Evolutionary conservation across 345 rosid species (phyloP).

Genomic region (Carallia pectinifolia): DNA sequence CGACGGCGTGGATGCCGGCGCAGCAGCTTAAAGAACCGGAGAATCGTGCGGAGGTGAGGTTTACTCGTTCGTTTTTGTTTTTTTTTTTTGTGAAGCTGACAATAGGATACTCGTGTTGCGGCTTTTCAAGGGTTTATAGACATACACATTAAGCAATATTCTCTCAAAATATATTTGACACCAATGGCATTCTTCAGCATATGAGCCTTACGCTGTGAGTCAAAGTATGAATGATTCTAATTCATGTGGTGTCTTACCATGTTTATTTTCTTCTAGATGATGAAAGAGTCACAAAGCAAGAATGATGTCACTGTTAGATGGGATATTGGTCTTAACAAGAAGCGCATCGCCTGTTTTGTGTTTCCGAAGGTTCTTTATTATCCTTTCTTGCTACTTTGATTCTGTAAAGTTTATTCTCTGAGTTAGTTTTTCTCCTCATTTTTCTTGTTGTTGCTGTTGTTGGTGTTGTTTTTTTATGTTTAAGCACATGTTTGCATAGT

Average conservation of each 20-base stretch:
- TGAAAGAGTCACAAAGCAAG: constrained; percentile 99
- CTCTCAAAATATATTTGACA: neutral
- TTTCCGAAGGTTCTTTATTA: constrained; percentile 76
- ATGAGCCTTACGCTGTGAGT: too few species aligned
- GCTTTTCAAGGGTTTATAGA: too few species aligned
- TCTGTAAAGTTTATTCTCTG: constrained; percentile 4
- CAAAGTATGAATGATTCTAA: neutral
- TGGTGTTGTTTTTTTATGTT: neutral
- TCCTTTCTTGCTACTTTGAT: constrained; percentile 2
- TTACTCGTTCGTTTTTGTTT: too few species aligned
- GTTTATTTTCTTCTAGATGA: constrained; percentile 58
- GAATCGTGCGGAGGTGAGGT: too few species aligned
- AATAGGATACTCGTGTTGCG: too few species aligned
- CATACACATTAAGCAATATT: neutral
- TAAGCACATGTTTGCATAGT: neutral
- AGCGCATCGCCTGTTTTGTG: constrained; percentile 88
- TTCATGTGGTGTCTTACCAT: constrained; percentile 15
- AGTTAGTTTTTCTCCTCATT: neutral
- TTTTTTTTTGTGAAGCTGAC: too few species aligned
- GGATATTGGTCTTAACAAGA: constrained; percentile 98
- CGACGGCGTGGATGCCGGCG: too few species aligned
- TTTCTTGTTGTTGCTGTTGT: neutral
- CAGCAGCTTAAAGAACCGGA: too few species aligned
- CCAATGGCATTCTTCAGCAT: too few species aligned
- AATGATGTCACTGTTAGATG: constrained; percentile 92